Evolutionary conservation across 2,329 filamentous ascomycete genomes (phyloP).

Genomic region (Botryotinia calthae): DNA sequence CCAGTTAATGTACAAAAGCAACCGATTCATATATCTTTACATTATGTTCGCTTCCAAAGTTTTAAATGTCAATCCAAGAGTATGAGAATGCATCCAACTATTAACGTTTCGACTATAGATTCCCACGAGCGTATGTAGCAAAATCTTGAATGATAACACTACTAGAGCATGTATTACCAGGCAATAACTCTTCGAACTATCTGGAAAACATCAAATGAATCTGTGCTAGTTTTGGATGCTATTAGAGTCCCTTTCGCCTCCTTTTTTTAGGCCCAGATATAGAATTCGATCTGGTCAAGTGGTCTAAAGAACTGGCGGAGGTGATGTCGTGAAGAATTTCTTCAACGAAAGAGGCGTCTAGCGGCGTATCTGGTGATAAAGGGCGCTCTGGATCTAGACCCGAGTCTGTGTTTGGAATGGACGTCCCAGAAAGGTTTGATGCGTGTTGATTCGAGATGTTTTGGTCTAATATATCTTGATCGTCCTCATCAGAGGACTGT

Average conservation of each 20-base stretch:
- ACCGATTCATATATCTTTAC: background rate
- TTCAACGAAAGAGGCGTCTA: background rate
- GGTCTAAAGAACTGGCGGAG: background rate
- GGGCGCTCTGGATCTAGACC: background rate
- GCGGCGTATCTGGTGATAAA: background rate
- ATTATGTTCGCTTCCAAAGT: background rate
- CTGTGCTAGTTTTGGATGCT: background rate
- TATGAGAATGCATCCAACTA: background rate
- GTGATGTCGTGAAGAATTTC: background rate
- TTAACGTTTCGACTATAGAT: background rate
- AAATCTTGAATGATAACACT: background rate
- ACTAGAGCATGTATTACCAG: too few relatives aligned
- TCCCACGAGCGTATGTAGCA: background rate
- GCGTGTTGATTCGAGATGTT: background rate
- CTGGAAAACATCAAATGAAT: background rate
- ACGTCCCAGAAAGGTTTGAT: background rate
- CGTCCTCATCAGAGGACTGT: background rate
- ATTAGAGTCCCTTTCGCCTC: background rate
- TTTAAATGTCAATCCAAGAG: background rate
- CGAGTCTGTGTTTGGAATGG: background rate
- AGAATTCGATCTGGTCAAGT: background rate
- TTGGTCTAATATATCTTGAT: background rate
- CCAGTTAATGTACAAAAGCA: background rate
- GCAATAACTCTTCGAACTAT: background rate
- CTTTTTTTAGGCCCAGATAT: background rate